Evolutionary conservation across 768 basidiomycete species (phyloP).

Genomic region (Russula virescens): DNA sequence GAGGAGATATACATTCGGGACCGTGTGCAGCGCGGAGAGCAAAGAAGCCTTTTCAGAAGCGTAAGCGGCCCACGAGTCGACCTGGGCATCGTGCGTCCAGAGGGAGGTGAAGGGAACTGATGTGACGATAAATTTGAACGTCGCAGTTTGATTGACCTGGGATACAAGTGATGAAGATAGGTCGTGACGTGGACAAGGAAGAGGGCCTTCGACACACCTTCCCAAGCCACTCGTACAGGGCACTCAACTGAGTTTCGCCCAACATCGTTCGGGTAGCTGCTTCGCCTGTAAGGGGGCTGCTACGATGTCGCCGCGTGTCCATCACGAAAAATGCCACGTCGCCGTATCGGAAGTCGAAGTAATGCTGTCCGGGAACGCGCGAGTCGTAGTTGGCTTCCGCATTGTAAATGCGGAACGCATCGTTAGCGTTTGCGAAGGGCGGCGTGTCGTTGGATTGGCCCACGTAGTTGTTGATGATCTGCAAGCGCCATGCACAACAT

Average conservation of each 20-base stretch:
- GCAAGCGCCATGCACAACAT: conserved; percentile 9
- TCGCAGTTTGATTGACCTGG: conserved; percentile 60
- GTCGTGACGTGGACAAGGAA: neutral
- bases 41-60: conserved; percentile 52
- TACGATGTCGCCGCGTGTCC: conserved; percentile 62
- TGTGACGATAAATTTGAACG: conserved; percentile 73
- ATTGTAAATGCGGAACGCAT: conserved; percentile 58
- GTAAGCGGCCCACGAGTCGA: conserved; percentile 70
- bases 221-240: conserved; percentile 57
- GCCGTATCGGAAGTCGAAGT: conserved; percentile 58
- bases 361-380: conserved; percentile 38
- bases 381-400: conserved; percentile 59
- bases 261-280: conserved; percentile 55
- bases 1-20: conserved; percentile 65
- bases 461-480: conserved; percentile 65
- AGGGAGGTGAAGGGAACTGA: conserved; percentile 72
- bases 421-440: conserved; percentile 53
- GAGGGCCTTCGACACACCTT: conserved; percentile 33
- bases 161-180: neutral
- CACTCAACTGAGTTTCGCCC: conserved; percentile 56
- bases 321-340: conserved; percentile 75
- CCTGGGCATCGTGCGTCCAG: conserved; percentile 56
- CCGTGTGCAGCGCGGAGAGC: conserved; percentile 51
- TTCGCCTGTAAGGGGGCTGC: conserved; percentile 35
- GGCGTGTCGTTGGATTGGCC: conserved; percentile 49